Conservation (phyloP, 176 grass and related monocot genomes). For the Puccinellia tenuiflora region DNA sequence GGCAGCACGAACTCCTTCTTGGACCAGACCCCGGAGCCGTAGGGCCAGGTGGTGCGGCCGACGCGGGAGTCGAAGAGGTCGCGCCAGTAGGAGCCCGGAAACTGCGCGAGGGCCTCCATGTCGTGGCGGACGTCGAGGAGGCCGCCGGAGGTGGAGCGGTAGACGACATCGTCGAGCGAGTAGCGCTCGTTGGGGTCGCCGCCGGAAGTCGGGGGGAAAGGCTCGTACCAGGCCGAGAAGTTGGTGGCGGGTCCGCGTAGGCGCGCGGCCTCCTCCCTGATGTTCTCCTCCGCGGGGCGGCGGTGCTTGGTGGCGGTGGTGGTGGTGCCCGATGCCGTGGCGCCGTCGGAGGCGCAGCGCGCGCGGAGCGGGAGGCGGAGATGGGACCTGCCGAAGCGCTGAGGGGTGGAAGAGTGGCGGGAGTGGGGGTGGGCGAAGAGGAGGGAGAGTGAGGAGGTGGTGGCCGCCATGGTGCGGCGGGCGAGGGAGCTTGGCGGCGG, state of each 20-base stretch:
- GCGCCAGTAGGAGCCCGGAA: slow-evolving; percentile 64
- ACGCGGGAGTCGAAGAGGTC: slow-evolving; percentile 68
- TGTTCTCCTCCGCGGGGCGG: slow-evolving; percentile 75
- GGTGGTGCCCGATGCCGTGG: slow-evolving; percentile 1
- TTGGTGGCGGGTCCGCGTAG: slow-evolving; percentile 17
- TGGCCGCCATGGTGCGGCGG: slow-evolving; percentile 24
- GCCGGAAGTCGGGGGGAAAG: slow-evolving; percentile 25
- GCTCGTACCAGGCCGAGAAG: slow-evolving; percentile 52
- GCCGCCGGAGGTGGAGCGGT: slow-evolving; percentile 57
- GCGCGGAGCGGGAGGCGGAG: not conserved
- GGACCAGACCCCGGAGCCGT: slow-evolving; percentile 68
- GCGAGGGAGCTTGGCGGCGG: slow-evolving; percentile 23
- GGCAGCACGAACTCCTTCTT: slow-evolving; percentile 85
- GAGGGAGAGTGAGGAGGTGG: slow-evolving; percentile 40
- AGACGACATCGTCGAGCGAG: slow-evolving; percentile 70
- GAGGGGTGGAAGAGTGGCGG: slow-evolving; percentile 12
- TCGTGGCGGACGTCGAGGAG: slow-evolving; percentile 67
- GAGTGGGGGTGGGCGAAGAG: slow-evolving; percentile 39
- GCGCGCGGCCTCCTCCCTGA: slow-evolving; percentile 63
- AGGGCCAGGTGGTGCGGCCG: slow-evolving; percentile 62
- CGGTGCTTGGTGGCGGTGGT: slow-evolving; percentile 43
- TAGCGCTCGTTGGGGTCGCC: slow-evolving; percentile 46
- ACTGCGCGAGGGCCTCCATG: slow-evolving; percentile 51
- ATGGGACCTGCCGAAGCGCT: not conserved
- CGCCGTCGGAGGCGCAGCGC: slow-evolving; percentile 32